Evolutionary conservation across 108 stramenopile species (phyloP).

Genomic region (Bacterosira constricta): DNA sequence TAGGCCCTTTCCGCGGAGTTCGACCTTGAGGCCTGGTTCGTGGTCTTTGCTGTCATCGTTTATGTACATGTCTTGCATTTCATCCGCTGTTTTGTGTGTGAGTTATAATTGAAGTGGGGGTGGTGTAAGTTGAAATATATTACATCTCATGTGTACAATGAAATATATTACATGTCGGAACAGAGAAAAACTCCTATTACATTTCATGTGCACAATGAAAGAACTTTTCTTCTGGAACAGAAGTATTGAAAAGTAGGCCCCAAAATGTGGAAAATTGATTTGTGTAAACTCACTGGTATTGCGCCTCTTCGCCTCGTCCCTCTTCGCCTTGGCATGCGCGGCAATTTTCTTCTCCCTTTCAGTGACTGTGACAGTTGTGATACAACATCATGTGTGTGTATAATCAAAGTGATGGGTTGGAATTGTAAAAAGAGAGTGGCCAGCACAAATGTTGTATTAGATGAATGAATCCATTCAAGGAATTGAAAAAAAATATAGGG

Average conservation of each 20-base stretch:
- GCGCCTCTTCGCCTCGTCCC: conserved; percentile 32
- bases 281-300: conserved; percentile 11
- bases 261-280: not conserved
- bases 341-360: conserved; percentile 39
- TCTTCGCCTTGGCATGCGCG: conserved; percentile 42
- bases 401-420: too few relatives aligned
- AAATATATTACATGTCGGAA: not conserved
- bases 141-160: not conserved
- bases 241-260: too few relatives aligned
- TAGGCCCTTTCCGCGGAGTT: conserved; percentile 15
- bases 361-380: too few relatives aligned
- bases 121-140: not conserved
- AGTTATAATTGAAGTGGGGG: not conserved
- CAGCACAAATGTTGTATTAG: too few relatives aligned
- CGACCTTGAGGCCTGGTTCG: conserved; percentile 22
- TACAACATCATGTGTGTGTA: too few relatives aligned
- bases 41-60: conserved; percentile 23
- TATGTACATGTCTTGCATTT: conserved; percentile 25
- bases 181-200: not conserved
- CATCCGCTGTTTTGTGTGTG: not conserved
- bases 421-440: too few relatives aligned
- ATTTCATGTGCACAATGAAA: not conserved
- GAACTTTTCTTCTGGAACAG: too few relatives aligned
- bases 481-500: too few relatives aligned
- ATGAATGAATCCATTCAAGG: too few relatives aligned